phyloP scores from a whole-genome alignment of 2,329 filamentous ascomycete species.

The Fusarium subtropicale region DNA sequence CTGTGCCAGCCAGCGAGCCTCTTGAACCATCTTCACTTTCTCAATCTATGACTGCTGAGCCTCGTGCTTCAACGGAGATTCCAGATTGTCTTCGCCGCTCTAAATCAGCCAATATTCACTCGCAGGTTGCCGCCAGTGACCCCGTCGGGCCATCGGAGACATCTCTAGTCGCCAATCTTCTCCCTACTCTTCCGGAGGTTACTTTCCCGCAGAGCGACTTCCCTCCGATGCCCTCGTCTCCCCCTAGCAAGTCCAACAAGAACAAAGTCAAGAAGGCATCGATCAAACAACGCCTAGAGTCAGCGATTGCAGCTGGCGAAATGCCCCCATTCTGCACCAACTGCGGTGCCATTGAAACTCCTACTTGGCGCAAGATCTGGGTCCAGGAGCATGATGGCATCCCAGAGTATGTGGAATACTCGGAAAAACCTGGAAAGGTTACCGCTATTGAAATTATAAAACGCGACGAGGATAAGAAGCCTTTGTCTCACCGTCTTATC shows the following conservation, averaged over 20 bases:
- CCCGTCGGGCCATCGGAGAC: conserved; percentile 50
- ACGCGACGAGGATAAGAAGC: conserved; percentile 70
- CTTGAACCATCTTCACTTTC: conserved; percentile 57
- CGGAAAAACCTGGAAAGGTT: conserved; percentile 77
- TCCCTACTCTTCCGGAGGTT: conserved; percentile 52
- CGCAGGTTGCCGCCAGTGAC: conserved; percentile 61
- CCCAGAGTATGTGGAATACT: conserved; percentile 77
- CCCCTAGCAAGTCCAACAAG: conserved; percentile 68
- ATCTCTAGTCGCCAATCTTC: conserved; percentile 32
- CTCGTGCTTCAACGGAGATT: conserved; percentile 49
- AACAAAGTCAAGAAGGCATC: conserved; percentile 72
- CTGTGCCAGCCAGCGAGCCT: conserved; percentile 63
- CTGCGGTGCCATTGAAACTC: conserved; percentile 94
- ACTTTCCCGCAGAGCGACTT: conserved; percentile 59
- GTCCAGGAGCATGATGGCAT: conserved; percentile 78
- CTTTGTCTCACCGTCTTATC: conserved; percentile 77
- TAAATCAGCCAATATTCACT: conserved; percentile 51
- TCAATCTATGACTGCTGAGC: conserved; percentile 39
- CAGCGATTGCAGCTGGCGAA: conserved; percentile 79
- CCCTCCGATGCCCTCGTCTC: conserved; percentile 54
- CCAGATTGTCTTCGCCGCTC: conserved; percentile 54
- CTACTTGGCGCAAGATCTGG: conserved; percentile 95
- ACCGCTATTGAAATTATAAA: conserved; percentile 78
- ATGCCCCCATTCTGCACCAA: conserved; percentile 92
- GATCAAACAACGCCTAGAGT: conserved; percentile 69